These are phyloP conservation scores for Cryptosporidium ubiquitum DNA, from an alignment of 169 alveolate species.

Conservation along the genomic window DNA sequence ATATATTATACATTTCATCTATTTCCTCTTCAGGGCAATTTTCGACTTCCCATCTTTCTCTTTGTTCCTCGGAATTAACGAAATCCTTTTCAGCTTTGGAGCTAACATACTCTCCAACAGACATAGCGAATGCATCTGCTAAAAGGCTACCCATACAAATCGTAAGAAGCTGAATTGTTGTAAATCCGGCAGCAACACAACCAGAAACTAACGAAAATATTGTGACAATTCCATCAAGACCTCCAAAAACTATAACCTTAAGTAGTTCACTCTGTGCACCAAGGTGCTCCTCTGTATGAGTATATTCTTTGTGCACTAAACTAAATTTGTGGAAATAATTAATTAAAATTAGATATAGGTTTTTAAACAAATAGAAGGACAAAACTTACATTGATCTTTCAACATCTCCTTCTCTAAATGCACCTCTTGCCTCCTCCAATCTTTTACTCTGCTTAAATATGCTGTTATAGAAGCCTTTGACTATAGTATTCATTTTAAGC, in stretches of 20 bases:
- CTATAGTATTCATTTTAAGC: constrained; percentile 35
- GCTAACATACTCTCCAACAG: constrained; percentile 89
- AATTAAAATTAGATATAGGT: no score
- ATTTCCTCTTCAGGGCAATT: constrained; percentile 90
- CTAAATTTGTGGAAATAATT: no score
- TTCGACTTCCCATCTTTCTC: constrained; percentile 90
- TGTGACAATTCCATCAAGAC: constrained; percentile 91
- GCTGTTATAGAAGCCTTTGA: background rate
- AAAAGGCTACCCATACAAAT: constrained; percentile 88
- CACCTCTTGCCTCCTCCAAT: constrained; percentile 76
- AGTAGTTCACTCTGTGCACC: constrained; percentile 79
- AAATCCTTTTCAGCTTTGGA: constrained; percentile 84
- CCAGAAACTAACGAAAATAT: constrained; percentile 91
- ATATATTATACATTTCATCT: constrained; percentile 88
- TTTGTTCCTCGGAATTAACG: constrained; percentile 81
- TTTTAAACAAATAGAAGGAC: background rate
- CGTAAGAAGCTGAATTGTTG: constrained; percentile 86
- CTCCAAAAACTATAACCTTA: constrained; percentile 90
- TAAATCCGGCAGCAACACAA: constrained; percentile 89
- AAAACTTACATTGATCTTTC: constrained; percentile 74
- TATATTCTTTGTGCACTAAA: constrained; percentile 58
- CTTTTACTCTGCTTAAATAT: constrained; percentile 8
- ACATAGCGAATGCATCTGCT: constrained; percentile 92
- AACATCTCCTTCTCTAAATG: constrained; percentile 76
- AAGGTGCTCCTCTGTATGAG: constrained; percentile 25